Percentiles rank a stretch among this genome's conserved stretches.
phyloP scores from a whole-genome alignment of 2,329 filamentous ascomycete genomes.

The Alternaria rosae region DNA sequence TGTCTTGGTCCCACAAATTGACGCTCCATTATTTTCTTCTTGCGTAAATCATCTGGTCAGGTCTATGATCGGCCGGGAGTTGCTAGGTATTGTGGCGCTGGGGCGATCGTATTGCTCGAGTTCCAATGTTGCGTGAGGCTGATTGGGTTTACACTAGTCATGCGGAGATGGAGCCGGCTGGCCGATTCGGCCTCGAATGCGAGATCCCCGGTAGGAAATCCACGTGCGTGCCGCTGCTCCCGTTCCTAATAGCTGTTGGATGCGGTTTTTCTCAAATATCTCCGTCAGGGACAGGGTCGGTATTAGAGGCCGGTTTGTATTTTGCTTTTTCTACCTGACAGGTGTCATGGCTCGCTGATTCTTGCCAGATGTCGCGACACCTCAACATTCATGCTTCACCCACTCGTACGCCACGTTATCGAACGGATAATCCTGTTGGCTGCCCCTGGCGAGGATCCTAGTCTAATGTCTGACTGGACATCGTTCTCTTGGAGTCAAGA shows the following conservation, averaged over 20 bases:
- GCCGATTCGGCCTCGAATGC: not conserved
- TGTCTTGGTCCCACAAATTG: not conserved
- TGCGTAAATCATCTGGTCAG: not conserved
- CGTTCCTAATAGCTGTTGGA: not conserved
- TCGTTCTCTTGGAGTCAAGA: not conserved
- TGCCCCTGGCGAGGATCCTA: not conserved
- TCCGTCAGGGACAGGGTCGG: not conserved
- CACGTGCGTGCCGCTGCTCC: constrained; percentile 3
- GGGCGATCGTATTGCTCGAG: not conserved
- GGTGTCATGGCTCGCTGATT: not conserved
- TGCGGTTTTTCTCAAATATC: not conserved
- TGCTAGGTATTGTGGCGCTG: not conserved
- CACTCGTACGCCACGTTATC: not conserved
- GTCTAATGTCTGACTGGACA: not conserved
- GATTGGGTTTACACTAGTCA: constrained; percentile 2
- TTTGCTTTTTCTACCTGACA: not conserved
- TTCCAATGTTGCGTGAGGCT: not conserved
- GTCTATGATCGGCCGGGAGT: not conserved
- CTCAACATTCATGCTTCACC: not conserved
- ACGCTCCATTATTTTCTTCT: not conserved
- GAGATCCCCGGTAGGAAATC: not conserved
- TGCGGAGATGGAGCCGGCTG: not conserved
- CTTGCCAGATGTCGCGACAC: not conserved
- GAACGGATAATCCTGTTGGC: not conserved
- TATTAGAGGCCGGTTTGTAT: not conserved